Evolutionary conservation across 768 basidiomycete species (phyloP).

Genomic region (Lactarius sanguifluus): DNA sequence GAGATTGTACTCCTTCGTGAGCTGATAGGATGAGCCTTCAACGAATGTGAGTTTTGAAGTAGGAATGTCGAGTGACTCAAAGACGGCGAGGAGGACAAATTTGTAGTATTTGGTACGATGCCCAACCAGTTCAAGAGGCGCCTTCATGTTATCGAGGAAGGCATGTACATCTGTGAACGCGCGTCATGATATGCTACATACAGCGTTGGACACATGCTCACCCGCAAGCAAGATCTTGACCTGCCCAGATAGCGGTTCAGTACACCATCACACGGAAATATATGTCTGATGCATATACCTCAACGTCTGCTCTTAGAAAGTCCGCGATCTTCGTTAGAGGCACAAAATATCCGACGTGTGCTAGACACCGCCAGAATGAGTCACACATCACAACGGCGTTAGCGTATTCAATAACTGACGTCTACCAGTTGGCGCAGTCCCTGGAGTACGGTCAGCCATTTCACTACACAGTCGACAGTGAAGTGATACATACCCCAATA

Average conservation of each 20-base stretch:
- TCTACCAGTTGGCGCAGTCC: constrained; percentile 90
- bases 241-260: constrained; percentile 35
- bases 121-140: constrained; percentile 86
- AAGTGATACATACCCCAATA: constrained; percentile 81
- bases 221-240: constrained; percentile 83
- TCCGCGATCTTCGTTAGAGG: constrained; percentile 94
- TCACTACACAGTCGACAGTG: constrained; percentile 8
- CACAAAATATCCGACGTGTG: constrained; percentile 97
- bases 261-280: constrained; percentile 29
- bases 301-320: constrained; percentile 90
- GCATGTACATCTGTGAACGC: constrained; percentile 78
- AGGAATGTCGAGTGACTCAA: constrained; percentile 88
- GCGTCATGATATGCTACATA: constrained; percentile 2
- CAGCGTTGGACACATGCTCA: constrained; percentile 32
- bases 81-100: constrained; percentile 74
- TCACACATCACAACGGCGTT: constrained; percentile 1
- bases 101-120: constrained; percentile 92
- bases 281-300: constrained; percentile 46
- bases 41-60: constrained; percentile 81
- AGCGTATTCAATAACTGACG: constrained; percentile 54
- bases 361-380: constrained; percentile 41
- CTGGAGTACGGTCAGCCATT: constrained; percentile 41
- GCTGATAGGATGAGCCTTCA: constrained; percentile 90
- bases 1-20: constrained; percentile 87
- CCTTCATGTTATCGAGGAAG: constrained; percentile 96